These are phyloP conservation scores for Yamadazyma sp. DNA, from an alignment of 805 yeast genomes.

Conservation along the genomic window DNA sequence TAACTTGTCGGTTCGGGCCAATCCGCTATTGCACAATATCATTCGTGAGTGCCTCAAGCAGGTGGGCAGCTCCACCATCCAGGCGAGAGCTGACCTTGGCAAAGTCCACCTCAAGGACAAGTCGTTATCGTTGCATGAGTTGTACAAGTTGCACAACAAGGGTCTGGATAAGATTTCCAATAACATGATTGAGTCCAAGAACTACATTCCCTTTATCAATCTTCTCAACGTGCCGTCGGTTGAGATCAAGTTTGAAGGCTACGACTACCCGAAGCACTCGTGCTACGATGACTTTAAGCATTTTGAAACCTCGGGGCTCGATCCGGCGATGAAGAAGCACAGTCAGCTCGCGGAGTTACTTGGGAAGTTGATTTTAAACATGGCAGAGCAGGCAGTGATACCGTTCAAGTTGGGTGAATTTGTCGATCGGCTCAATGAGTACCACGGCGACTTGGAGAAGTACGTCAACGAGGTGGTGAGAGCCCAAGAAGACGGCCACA, in stretches of 20 bases:
- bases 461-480: slow-evolving; percentile 26
- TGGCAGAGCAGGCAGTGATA: slow-evolving; percentile 74
- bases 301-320: slow-evolving; percentile 48
- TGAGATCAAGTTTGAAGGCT: slow-evolving; percentile 51
- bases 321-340: slow-evolving; percentile 57
- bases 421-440: slow-evolving; percentile 43
- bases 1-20: slow-evolving; percentile 53
- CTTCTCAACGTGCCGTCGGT: slow-evolving; percentile 69
- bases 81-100: slow-evolving; percentile 9
- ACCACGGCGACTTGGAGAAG: slow-evolving; percentile 46
- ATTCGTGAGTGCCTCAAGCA: slow-evolving; percentile 43
- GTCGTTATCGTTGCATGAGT: slow-evolving; percentile 19
- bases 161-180: slow-evolving; percentile 29
- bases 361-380: slow-evolving; percentile 50
- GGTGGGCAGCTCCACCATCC: slow-evolving; percentile 18
- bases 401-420: slow-evolving; percentile 61
- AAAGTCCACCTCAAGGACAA: slow-evolving; percentile 12
- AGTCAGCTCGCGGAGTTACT: slow-evolving; percentile 55
- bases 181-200: slow-evolving; percentile 48
- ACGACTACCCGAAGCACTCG: slow-evolving; percentile 49
- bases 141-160: slow-evolving; percentile 24
- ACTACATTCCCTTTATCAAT: slow-evolving; percentile 66
- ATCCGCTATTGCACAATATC: slow-evolving; percentile 60
- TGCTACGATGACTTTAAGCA: slow-evolving; percentile 65
- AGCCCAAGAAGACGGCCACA: slow-evolving; percentile 11